Evolutionary conservation across 177 flowering plant species (phyloP).

Genomic region (Tripterygium wilfordii): DNA sequence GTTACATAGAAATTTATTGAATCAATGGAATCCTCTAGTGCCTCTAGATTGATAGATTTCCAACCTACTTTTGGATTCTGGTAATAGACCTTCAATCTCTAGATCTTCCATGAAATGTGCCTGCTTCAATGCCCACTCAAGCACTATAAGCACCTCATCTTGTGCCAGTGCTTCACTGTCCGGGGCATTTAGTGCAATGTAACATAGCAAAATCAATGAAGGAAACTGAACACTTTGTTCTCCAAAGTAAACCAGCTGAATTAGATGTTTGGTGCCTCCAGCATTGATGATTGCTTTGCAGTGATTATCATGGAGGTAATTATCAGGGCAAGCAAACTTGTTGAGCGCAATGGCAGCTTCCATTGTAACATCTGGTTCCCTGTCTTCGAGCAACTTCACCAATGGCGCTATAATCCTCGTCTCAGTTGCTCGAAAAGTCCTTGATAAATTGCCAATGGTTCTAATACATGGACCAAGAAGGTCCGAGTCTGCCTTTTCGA

Average conservation of each 20-base stretch:
- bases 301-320: conserved; percentile 53
- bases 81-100: conserved; percentile 28
- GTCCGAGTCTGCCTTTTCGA: conserved; percentile 43
- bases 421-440: conserved; percentile 71
- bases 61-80: conserved; percentile 56
- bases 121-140: conserved; percentile 73
- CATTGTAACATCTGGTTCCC: conserved; percentile 43
- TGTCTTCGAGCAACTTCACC: conserved; percentile 61
- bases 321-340: conserved; percentile 56
- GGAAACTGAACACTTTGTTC: conserved; percentile 53
- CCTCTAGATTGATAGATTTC: conserved; percentile 73
- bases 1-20: neutral
- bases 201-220: conserved; percentile 45
- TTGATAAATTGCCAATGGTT: conserved; percentile 54
- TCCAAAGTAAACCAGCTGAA: conserved; percentile 66
- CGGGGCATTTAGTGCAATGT: conserved; percentile 51
- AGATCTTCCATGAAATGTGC: conserved; percentile 31
- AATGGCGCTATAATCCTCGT: conserved; percentile 56
- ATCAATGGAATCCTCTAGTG: conserved; percentile 46
- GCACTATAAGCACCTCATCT: conserved; percentile 60
- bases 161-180: conserved; percentile 69
- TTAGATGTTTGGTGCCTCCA: conserved; percentile 58
- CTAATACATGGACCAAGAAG: conserved; percentile 49
- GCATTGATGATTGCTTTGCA: conserved; percentile 52
- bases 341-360: conserved; percentile 56